Evolutionary conservation across 2,329 filamentous ascomycete genomes (phyloP).

Genomic region (Aspergillus aculeatus): DNA sequence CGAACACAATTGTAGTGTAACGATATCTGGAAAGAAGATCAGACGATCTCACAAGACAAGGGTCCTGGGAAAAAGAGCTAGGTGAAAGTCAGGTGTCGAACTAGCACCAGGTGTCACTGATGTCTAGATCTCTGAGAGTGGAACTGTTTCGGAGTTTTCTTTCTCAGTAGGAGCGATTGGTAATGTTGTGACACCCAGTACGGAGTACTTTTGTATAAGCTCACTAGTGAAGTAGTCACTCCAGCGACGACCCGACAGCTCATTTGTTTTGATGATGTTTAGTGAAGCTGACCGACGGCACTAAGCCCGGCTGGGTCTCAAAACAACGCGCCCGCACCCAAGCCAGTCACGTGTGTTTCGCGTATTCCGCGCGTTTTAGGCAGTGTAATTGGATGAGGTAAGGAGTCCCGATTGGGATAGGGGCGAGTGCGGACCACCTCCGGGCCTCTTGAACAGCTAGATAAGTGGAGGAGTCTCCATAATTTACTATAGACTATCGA

Average conservation of each 20-base stretch:
- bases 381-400: constrained; percentile 17
- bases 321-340: background rate
- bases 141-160: too few relatives aligned
- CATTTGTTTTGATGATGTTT: constrained; percentile 23
- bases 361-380: constrained; percentile 26
- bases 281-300: constrained; percentile 7
- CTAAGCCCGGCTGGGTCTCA: constrained; percentile 14
- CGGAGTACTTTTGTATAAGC: background rate
- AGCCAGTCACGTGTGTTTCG: constrained; percentile 16
- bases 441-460: background rate
- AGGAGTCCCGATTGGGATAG: background rate
- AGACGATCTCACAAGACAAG: background rate
- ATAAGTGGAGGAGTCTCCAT: background rate
- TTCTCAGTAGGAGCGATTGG: background rate
- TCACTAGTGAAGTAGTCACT: background rate
- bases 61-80: background rate
- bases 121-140: background rate
- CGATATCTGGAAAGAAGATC: background rate
- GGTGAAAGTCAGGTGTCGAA: background rate
- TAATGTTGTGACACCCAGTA: background rate
- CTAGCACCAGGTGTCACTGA: background rate
- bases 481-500: background rate
- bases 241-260: background rate
- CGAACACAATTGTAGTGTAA: background rate
- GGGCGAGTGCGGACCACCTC: background rate